Evolutionary conservation across 148 eudicot genomes (phyloP), one percentile per base, ranked within the genome.

Genomic region (Vaccinium darrowii): DNA sequence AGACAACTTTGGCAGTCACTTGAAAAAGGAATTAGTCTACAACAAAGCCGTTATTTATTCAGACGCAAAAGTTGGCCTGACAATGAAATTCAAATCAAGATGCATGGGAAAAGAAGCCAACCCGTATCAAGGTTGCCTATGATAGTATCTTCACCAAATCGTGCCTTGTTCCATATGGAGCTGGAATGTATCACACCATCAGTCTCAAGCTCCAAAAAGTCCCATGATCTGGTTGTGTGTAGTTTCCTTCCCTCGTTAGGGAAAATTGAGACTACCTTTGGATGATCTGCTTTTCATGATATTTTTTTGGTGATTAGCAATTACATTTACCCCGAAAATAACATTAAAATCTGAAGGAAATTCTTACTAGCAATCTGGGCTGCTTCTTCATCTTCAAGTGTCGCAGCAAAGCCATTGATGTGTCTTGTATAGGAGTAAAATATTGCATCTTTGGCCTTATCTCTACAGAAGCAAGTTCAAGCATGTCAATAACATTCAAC

Each of bases 351-450:
- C 78, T 4, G 86, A 43, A 39, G 84, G 23, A 16, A 25, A 77
- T 57, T 79, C 88, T 84, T 62, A 96, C 99, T 90, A 63, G 97
- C 92, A 57, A 96, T 88, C 75, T 88, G 78, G 36, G 84, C 57
- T 8, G 92, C 98, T 62, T 89, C 91, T 12, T 92, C 87, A 49
- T 96, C 97, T 8, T 93, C 94, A 72, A 94, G 91, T 43, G 79
- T 88, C 51, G 99, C 98, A 50, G 99, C 99, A 87, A 96, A 96
- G 11, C 98, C 99, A 86, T 96, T 96, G 85, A 96, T 96, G 87
- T 94, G 94, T 62, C 90, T 91, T 11, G 95, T 96, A 82, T 94
- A 96, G 12, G 99, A 96, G 84, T 94, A 93, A 79, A 93, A 92
- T 36, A 94, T 91, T 13, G 95, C 91, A 3, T 92, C 90, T 84